Conservation (phyloP, 257 asterid species). For the Solanum paucissectum region DNA sequence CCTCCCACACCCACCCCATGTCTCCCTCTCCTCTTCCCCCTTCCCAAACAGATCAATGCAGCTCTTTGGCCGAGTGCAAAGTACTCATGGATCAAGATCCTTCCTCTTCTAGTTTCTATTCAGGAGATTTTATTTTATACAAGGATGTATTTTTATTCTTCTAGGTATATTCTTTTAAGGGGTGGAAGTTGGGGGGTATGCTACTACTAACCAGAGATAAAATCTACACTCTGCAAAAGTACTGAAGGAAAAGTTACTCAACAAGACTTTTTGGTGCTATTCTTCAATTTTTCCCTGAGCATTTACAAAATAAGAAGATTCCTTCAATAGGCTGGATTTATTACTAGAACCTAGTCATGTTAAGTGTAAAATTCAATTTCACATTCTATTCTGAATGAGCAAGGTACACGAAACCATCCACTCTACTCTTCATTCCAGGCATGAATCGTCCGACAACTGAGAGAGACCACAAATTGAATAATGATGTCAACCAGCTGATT, state of each 20-base stretch:
- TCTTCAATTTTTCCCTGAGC: background rate
- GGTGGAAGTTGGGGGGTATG: background rate
- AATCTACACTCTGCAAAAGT: background rate
- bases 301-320: background rate
- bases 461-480: background rate
- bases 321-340: background rate
- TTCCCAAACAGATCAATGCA: background rate
- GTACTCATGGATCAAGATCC: background rate
- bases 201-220: background rate
- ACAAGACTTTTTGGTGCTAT: background rate
- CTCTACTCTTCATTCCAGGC: background rate
- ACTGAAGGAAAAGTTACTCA: background rate
- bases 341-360: background rate
- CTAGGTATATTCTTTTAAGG: background rate
- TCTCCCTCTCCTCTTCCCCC: background rate
- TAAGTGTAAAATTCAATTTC: background rate
- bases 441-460: background rate
- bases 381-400: background rate
- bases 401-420: background rate
- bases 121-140: background rate
- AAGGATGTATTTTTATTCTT: background rate
- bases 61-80: background rate
- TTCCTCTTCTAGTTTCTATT: background rate
- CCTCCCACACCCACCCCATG: background rate
- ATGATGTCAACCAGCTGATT: background rate